These are phyloP conservation scores for Dactylellina cionopaga DNA, from an alignment of 2,329 filamentous ascomycete species.

Conservation along the genomic window DNA sequence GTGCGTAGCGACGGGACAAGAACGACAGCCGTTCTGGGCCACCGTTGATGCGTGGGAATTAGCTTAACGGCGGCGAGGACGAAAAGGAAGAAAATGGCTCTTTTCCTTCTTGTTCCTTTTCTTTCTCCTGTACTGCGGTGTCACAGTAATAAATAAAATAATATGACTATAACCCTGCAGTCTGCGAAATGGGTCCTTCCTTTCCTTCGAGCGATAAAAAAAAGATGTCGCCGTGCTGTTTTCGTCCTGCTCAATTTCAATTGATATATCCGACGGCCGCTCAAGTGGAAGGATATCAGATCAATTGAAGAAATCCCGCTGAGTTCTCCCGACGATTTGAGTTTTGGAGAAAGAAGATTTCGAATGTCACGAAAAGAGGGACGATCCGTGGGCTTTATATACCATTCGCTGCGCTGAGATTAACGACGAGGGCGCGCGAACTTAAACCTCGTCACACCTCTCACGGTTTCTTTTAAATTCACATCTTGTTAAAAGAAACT, in stretches of 20 bases:
- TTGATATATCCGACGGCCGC: slow-evolving; percentile 9
- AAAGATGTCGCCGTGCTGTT: slow-evolving; percentile 21
- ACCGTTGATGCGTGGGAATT: slow-evolving; percentile 15
- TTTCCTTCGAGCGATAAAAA: neutral
- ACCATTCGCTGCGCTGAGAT: slow-evolving; percentile 5
- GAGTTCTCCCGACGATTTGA: slow-evolving; percentile 6
- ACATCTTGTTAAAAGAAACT: slow-evolving; percentile 26
- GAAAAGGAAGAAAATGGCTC: neutral
- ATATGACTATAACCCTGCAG: slow-evolving; percentile 15
- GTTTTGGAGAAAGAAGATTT: slow-evolving; percentile 4
- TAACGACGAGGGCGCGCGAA: slow-evolving; percentile 15
- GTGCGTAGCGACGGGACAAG: slow-evolving; percentile 28
- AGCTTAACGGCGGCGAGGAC: neutral
- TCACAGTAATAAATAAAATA: slow-evolving; percentile 15
- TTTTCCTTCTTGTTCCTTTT: no score
- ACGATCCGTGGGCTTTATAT: slow-evolving; percentile 49
- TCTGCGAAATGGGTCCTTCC: neutral
- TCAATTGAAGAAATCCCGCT: slow-evolving; percentile 1
- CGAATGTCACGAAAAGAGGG: slow-evolving; percentile 19
- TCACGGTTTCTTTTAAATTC: slow-evolving; percentile 34
- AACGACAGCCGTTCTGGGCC: neutral
- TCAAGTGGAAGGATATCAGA: slow-evolving; percentile 1
- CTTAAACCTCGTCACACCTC: slow-evolving; percentile 32
- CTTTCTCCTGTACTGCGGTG: slow-evolving; percentile 9
- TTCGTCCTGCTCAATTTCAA: slow-evolving; percentile 19